Base-by-base conservation (phyloP, 306 rosid genomes). In the Vigna unguiculata region DNA sequence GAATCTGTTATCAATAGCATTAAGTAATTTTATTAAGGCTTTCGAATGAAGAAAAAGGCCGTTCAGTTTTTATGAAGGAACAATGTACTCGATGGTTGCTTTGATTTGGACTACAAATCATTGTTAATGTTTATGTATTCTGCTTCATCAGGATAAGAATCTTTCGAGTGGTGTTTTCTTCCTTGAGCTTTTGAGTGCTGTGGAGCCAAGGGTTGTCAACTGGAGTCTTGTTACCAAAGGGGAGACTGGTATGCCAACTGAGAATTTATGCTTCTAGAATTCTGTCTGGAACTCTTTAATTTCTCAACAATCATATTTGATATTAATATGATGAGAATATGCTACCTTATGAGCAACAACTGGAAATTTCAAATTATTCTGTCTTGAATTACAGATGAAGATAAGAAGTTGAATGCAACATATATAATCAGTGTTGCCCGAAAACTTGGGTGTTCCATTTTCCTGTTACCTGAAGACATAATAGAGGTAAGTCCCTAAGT, bases 371-470 rank as follows among this genome's bases (percentile, higher is more conserved):
- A 72, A 60, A 68, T 66, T 46, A 60, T 45, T 24, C 51, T 68
- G 55, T 79, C 69, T 24, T 54, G 61, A 69, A 71, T 76, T 86
- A 81, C 97, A 95, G 99, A 92, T 62, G 97, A 95, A 86, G 99
- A 95, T 79, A 95, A 88, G 92, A 92, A 90, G 87, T n/a, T 87
- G 91, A 95, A 95, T 82, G 93, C 99, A 41, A 95, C 97, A 21
- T 95, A 95, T 80, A 95, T 92, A 74, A 91, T 95, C 86, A 95
- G 99, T 88, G 97, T 95, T 16, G 99, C 99, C 54, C 89, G 99
- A 73, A 95, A 92, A 87, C 97, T 95, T 13, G 99, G 99, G 28
- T 95, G 99, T 84, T 92, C 99, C 87, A 87, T 95, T 76, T 95
- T 89, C 92, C 88, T 95, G 88, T 88, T 95, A 81, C 97, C 99